These are phyloP conservation scores for Emmonsiellopsis sp. DNA, from an alignment of 2,329 filamentous ascomycete species.

Conservation along the genomic window DNA sequence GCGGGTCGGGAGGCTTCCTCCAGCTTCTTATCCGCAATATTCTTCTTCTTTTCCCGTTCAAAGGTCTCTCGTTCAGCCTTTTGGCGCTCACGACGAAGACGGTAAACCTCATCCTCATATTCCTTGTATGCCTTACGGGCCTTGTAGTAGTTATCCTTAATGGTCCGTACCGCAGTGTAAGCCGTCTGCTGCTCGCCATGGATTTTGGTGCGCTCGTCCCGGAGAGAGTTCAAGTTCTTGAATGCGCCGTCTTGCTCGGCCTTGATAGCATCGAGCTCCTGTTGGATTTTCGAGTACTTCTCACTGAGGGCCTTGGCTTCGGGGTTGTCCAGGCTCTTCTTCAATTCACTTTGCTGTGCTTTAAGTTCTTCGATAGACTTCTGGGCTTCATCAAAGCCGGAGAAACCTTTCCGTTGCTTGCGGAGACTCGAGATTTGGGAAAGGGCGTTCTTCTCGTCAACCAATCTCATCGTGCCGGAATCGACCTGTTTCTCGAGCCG, in stretches of 20 bases:
- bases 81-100: slow-evolving; percentile 65
- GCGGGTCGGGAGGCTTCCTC: slow-evolving; percentile 59
- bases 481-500: slow-evolving; percentile 78
- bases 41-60: slow-evolving; percentile 41
- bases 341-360: slow-evolving; percentile 77
- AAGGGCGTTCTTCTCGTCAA: slow-evolving; percentile 93
- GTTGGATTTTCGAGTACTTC: slow-evolving; percentile 73
- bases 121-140: slow-evolving; percentile 73
- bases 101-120: slow-evolving; percentile 75
- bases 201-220: slow-evolving; percentile 76
- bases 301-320: slow-evolving; percentile 83
- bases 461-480: slow-evolving; percentile 82
- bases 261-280: slow-evolving; percentile 83
- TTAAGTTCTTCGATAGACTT: slow-evolving; percentile 84
- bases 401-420: slow-evolving; percentile 87
- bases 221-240: slow-evolving; percentile 75
- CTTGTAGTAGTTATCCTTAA: slow-evolving; percentile 83
- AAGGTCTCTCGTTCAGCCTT: slow-evolving; percentile 63
- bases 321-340: slow-evolving; percentile 82
- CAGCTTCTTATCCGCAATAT: slow-evolving; percentile 46
- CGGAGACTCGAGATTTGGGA: slow-evolving; percentile 71
- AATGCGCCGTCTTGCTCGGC: slow-evolving; percentile 83
- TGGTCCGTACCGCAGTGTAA: slow-evolving; percentile 67
- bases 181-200: slow-evolving; percentile 82
- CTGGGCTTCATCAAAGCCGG: slow-evolving; percentile 71